Percentiles rank a stretch among this genome's conserved stretches.
Conservation (phyloP, 768 basidiomycete genomes). For the Exsudoporus frostii region DNA sequence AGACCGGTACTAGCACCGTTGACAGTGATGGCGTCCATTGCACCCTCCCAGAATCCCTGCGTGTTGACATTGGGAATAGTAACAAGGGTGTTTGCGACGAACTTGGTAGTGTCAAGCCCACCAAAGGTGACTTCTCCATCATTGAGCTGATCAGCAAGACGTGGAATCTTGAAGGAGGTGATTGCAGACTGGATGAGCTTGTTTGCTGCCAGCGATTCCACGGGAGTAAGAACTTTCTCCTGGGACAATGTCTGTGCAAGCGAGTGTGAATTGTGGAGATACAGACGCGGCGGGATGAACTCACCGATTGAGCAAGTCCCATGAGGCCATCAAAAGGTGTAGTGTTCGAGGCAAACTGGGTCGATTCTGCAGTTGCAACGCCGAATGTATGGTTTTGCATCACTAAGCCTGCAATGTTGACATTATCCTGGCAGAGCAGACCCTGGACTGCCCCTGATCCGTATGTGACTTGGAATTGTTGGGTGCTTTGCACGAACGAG, state of each 20-base stretch:
- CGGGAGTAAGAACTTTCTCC: constrained; percentile 61
- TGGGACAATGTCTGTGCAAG: constrained; percentile 53
- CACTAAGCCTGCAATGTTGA: constrained; percentile 59
- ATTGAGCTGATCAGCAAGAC: constrained; percentile 57
- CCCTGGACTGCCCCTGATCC: constrained; percentile 71
- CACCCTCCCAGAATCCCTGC: constrained; percentile 79
- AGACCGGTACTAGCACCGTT: constrained; percentile 53
- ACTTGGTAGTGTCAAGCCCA: constrained; percentile 67
- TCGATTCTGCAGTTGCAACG: constrained; percentile 54
- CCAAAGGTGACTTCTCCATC: constrained; percentile 86
- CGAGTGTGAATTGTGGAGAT: background rate
- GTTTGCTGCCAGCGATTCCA: constrained; percentile 61
- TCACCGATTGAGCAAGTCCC: constrained; percentile 71
- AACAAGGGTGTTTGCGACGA: constrained; percentile 54
- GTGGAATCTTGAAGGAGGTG: constrained; percentile 77
- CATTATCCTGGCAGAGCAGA: constrained; percentile 56
- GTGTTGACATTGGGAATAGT: constrained; percentile 61
- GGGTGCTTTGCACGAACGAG: constrained; percentile 52
- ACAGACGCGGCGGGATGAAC: constrained; percentile 24
- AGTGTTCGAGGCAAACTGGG: constrained; percentile 51
- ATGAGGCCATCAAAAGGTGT: constrained; percentile 71
- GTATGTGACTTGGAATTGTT: constrained; percentile 60
- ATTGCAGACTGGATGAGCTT: constrained; percentile 62
- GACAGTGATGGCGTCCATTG: constrained; percentile 55
- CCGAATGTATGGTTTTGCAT: constrained; percentile 66